Conservation (phyloP, 352 stramenopile species). For the Phytophthora litchii region DNA sequence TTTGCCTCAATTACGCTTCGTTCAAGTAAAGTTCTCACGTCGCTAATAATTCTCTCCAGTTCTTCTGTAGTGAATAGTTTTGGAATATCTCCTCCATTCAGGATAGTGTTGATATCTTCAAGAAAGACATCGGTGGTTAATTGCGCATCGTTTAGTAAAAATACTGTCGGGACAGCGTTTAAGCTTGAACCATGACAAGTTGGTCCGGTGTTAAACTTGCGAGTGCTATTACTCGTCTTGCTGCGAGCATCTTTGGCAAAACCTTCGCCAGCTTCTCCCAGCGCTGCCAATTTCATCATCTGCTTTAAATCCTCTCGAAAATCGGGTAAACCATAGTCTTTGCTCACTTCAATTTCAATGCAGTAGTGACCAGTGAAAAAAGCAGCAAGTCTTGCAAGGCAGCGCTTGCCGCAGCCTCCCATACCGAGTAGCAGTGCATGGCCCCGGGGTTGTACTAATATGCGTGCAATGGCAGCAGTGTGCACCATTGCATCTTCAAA, state of each 20-base stretch:
- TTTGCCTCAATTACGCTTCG: constrained; percentile 5
- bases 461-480: constrained; percentile 81
- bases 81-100: constrained; percentile 86
- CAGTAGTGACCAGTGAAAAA: constrained; percentile 78
- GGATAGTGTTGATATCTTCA: constrained; percentile 90
- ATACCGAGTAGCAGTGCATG: constrained; percentile 90
- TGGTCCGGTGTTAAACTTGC: not conserved
- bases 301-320: constrained; percentile 90
- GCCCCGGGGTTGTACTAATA: constrained; percentile 84
- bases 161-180: constrained; percentile 48
- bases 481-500: constrained; percentile 89
- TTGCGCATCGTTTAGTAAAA: constrained; percentile 87
- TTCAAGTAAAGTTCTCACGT: constrained; percentile 50
- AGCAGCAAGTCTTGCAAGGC: constrained; percentile 71
- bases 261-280: constrained; percentile 32
- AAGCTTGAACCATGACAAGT: not conserved
- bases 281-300: constrained; percentile 51
- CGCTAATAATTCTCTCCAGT: constrained; percentile 77
- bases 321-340: constrained; percentile 83
- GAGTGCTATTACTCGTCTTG: constrained; percentile 7
- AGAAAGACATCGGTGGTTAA: constrained; percentile 86
- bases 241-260: not conserved
- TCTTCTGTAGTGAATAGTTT: constrained; percentile 89
- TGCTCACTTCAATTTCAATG: constrained; percentile 87
- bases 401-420: constrained; percentile 86